phyloP scores from a whole-genome alignment of 352 stramenopile species.

The Globisporangium echinulatum region DNA sequence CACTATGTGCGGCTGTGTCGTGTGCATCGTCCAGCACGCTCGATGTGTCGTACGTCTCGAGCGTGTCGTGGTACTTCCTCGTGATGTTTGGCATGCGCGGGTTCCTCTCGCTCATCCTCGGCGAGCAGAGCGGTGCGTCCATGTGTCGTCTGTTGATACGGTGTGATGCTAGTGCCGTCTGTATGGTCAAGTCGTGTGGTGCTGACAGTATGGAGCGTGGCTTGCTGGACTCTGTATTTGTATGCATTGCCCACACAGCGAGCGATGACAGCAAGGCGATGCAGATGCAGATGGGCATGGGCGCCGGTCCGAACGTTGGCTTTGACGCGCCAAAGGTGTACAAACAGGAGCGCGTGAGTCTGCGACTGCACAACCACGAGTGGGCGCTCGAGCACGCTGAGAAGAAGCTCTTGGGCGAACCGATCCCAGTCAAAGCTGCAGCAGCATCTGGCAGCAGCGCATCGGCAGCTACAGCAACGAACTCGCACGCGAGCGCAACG shows the following conservation, averaged over 20 bases:
- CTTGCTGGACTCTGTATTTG: too few species aligned
- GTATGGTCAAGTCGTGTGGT: background rate
- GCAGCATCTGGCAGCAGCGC: background rate
- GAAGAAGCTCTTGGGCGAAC: slow-evolving; percentile 76
- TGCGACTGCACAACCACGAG: slow-evolving; percentile 78
- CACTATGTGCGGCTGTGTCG: background rate
- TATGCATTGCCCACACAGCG: slow-evolving; percentile 8
- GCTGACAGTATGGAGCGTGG: too few species aligned
- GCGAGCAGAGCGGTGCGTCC: slow-evolving; percentile 77
- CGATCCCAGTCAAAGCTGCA: slow-evolving; percentile 40
- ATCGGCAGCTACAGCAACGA: slow-evolving; percentile 1
- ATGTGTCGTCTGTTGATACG: too few species aligned
- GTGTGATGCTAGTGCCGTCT: background rate
- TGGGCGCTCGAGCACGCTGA: slow-evolving; percentile 76
- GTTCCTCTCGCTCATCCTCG: slow-evolving; percentile 95
- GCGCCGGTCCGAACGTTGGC: slow-evolving; percentile 69
- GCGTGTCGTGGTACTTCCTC: slow-evolving; percentile 98
- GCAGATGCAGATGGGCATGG: slow-evolving; percentile 92
- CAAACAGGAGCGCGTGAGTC: slow-evolving; percentile 84
- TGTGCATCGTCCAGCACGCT: slow-evolving; percentile 63
- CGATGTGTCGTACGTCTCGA: slow-evolving; percentile 97
- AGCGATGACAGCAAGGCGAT: slow-evolving; percentile 88
- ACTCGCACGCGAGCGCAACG: slow-evolving; percentile 9
- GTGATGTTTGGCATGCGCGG: slow-evolving; percentile 98
- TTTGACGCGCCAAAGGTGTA: slow-evolving; percentile 89